Base-by-base conservation (phyloP, 495 filamentous ascomycete genomes). In the Copromyces sp. region DNA sequence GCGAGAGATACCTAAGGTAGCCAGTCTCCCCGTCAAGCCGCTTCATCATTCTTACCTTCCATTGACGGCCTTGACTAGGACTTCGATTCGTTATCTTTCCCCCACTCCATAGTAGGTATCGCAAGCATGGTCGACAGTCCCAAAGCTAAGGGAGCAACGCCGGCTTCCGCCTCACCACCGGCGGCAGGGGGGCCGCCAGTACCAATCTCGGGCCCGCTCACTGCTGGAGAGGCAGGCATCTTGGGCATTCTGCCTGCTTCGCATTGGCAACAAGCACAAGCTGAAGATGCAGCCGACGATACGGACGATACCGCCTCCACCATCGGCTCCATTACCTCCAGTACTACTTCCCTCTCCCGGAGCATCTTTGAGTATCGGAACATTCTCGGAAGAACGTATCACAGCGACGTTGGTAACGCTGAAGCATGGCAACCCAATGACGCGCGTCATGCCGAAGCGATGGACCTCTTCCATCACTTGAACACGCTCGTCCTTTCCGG, bases 281-380 rank as follows among this genome's bases (percentile, higher is more conserved):
- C 5, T 2, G 53, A 35, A 35, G 53, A 61, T 61, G 29, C 24
- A 14, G 53, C 12, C 11, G 29, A 32, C 53, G 53, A 61, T 35
- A 61, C 53, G 24, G 29, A 61, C 14, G 53, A 61, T 61, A 61
- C 53, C 29, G 53, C 53, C 14, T 61, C 53, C 29, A 61, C 53
- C 29, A 32, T 61, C 14, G 53, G 53, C 53, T 61, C 53, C 24
- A 0, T 61, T 61, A 14, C 12, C 53, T 35, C 53, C 42, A 80
- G 77, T 20, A 86, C 85, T 11, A 79, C 81, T 7, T 86, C 84
- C 17, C 79, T 87, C 29, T 80, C 82, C 4, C 79, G 81, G 1
- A 84, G 80, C 72, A 84, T 87, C 20, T 42, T 82, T 8, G 78
- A 86, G 42, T 87, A 86, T 75, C 81, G 83, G n/a, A 80, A 73